Evolutionary conservation across 208 protist species (phyloP), one percentile per base, ranked within the genome.

Genomic region (Angomonas deanei): DNA sequence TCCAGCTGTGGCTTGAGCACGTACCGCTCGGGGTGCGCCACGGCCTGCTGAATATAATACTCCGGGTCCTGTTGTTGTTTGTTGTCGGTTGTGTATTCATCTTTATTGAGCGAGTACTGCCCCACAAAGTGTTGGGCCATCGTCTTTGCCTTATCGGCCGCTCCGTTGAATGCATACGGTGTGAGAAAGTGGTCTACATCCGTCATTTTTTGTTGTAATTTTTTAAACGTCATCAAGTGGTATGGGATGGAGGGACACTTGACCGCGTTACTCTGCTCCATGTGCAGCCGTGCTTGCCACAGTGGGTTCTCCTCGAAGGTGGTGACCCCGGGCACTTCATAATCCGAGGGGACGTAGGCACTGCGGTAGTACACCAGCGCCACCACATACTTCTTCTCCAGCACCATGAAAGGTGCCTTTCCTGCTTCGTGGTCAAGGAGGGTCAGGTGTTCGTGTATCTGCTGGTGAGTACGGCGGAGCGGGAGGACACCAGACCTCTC

Each of bases 1-100:
- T 98, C 97, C 36, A 97, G 81, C 71, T 98, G 93, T 38, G 97
- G 96, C 68, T 98, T 98, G 50, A 98, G 76, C 33, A 98, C 94
- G 64, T 86, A 98, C 15, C 66, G 55, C 5, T 92, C 70, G 8
- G 93, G 90, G 24, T 88, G 49, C 3, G 33, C 59, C 13, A 91
- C 74, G 21, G 91, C 90, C 3, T 81, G 52, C n/a, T 64, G 39
- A 56, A 97, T 92, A 38, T 80, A 69, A 21, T 73, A 59, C 56
- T 94, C 80, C 6, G 75, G 69, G 59, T 83, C 76, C 17, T 53
- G 21, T 6, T 64, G 32, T 8, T 65, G 56, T n/a, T 52, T 39
- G 26, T 63, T 53, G 42, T 64, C 47, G 10, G 28, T 34, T 5
- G 55, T 66, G 58, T 83, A 82, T 56, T 94, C 84, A 6, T 56